Conservation (phyloP, 495 filamentous ascomycete genomes). For the Penicillium argentinense region DNA sequence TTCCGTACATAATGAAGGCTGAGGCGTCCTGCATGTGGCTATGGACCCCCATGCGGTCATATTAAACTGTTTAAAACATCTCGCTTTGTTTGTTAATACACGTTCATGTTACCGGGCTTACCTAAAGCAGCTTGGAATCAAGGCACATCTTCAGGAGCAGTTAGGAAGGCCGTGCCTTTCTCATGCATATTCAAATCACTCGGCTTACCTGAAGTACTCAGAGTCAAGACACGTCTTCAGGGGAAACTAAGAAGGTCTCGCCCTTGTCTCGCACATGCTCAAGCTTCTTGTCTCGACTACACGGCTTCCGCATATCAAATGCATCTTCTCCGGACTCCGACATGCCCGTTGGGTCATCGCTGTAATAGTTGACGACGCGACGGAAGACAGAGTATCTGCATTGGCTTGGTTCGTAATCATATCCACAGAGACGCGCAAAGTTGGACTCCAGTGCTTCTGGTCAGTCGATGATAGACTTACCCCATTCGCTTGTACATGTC, state of each 20-base stretch:
- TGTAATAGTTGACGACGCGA: slow-evolving; percentile 87
- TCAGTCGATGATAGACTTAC: slow-evolving; percentile 44
- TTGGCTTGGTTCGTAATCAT: neutral
- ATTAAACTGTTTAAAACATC: no score
- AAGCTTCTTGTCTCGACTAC: slow-evolving; percentile 75
- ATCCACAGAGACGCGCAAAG: neutral
- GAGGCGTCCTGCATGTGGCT: no score
- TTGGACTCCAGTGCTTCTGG: neutral
- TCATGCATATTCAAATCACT: no score
- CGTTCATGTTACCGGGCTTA: no score
- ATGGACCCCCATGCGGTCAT: no score
- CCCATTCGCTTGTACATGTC: slow-evolving; percentile 88
- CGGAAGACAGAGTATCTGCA: slow-evolving; percentile 74
- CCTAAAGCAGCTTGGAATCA: no score
- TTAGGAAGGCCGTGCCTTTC: no score
- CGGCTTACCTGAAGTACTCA: neutral
- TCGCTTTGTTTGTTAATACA: no score
- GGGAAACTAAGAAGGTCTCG: slow-evolving; percentile 74
- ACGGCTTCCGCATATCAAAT: slow-evolving; percentile 93
- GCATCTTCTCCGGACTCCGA: slow-evolving; percentile 73
- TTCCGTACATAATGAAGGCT: no score
- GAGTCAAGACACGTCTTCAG: slow-evolving; percentile 68
- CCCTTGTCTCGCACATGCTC: slow-evolving; percentile 81
- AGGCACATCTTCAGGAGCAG: no score
- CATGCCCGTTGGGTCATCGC: slow-evolving; percentile 65